phyloP scores from a whole-genome alignment of 257 asterid species.

The Jaltomata sinuosa region DNA sequence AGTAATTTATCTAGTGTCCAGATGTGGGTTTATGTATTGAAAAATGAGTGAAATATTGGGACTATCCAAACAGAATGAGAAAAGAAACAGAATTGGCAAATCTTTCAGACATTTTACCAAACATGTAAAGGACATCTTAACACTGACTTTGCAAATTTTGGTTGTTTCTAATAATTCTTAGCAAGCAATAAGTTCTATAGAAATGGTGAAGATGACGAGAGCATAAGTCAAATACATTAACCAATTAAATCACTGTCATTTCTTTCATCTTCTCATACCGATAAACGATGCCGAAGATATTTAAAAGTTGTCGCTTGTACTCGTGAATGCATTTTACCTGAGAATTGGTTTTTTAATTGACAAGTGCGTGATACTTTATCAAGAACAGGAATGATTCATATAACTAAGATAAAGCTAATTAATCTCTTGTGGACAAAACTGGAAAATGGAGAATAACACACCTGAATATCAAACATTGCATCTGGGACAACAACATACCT shows the following conservation, averaged over 20 bases:
- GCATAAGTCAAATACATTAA: no score
- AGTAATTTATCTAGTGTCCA: no score
- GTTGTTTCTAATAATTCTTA: no score
- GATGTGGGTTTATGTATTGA: no score
- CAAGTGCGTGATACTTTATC: background rate
- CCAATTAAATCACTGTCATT: slow-evolving; percentile 8
- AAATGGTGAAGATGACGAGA: no score
- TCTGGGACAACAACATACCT: slow-evolving; percentile 72
- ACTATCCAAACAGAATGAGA: no score
- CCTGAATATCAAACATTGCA: slow-evolving; percentile 89
- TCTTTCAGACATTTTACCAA: no score
- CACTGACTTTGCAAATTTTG: no score
- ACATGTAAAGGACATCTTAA: no score
- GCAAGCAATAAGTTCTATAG: no score
- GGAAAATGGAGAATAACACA: slow-evolving; percentile 18
- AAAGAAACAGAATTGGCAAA: no score
- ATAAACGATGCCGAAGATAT: slow-evolving; percentile 44
- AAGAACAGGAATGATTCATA: background rate
- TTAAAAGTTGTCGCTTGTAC: slow-evolving; percentile 49
- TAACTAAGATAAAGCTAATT: background rate
- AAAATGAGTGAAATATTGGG: no score
- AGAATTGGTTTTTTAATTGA: slow-evolving; percentile 8
- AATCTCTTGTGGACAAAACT: background rate
- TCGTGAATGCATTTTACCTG: slow-evolving; percentile 58
- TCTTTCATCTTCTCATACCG: slow-evolving; percentile 53